Conservation (phyloP, 108 stramenopile genomes). For the Nannochloropsis gaditana region DNA sequence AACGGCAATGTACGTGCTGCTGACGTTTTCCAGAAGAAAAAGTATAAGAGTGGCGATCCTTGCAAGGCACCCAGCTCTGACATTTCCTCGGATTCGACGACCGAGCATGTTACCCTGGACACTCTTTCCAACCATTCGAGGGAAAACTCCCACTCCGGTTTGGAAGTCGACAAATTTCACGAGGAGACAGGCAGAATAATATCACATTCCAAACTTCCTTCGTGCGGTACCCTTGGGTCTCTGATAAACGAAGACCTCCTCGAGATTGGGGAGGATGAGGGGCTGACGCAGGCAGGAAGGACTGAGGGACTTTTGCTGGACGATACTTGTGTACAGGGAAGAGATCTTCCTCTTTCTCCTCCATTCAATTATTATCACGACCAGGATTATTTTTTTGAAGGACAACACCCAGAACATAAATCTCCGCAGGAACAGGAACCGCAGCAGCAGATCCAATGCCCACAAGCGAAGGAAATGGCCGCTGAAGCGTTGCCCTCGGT, state of each 20-base stretch:
- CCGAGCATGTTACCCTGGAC: too few species aligned
- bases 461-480: neutral
- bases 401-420: neutral
- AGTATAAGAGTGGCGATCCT: too few species aligned
- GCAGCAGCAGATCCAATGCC: neutral
- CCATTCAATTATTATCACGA: neutral
- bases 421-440: neutral
- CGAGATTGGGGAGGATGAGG: neutral
- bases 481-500: too few species aligned
- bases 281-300: neutral
- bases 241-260: neutral
- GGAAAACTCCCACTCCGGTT: too few species aligned
- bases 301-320: neutral
- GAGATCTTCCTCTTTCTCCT: neutral
- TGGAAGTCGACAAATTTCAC: too few species aligned
- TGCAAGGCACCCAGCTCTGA: too few species aligned
- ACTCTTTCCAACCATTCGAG: too few species aligned
- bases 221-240: neutral
- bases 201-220: neutral
- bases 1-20: too few species aligned
- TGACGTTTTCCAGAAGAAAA: too few species aligned
- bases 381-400: neutral
- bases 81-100: too few species aligned
- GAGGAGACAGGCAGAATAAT: too few species aligned
- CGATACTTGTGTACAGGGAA: neutral